Conservation (phyloP, 2,329 filamentous ascomycete genomes). For the Cercospora berteroae region DNA sequence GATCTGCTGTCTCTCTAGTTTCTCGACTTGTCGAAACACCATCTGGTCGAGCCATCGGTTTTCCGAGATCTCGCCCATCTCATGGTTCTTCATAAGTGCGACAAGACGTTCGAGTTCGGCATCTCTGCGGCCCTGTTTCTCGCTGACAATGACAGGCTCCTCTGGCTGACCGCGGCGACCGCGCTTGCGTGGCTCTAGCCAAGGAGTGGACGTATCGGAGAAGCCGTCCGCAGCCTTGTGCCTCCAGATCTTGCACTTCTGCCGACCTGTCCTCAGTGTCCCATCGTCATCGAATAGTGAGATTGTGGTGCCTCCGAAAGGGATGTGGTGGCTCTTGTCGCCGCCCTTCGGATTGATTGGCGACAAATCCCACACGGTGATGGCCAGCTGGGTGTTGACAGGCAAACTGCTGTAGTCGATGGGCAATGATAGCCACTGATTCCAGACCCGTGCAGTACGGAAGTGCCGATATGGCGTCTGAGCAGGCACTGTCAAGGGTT, state of each 20-base stretch:
- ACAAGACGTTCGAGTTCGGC: constrained; percentile 88
- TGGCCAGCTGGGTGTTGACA: constrained; percentile 76
- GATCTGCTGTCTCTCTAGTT: constrained; percentile 47
- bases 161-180: constrained; percentile 49
- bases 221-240: constrained; percentile 82
- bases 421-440: constrained; percentile 90
- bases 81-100: constrained; percentile 90
- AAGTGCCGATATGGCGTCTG: constrained; percentile 94
- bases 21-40: constrained; percentile 87
- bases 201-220: constrained; percentile 75
- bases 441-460: constrained; percentile 73
- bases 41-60: constrained; percentile 95
- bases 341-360: constrained; percentile 70
- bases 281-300: constrained; percentile 90
- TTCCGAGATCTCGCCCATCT: constrained; percentile 91
- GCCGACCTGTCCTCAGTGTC: constrained; percentile 83
- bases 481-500: constrained; percentile 84
- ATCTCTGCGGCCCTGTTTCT: constrained; percentile 37
- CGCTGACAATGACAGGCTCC: constrained; percentile 59
- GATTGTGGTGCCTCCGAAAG: constrained; percentile 92
- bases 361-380: constrained; percentile 93
- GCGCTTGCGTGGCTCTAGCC: constrained; percentile 57
- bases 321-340: constrained; percentile 73
- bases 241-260: constrained; percentile 84
- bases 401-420: constrained; percentile 81